phyloP scores from a whole-genome alignment of 106 monocot species.

The Acorus calamus region DNA sequence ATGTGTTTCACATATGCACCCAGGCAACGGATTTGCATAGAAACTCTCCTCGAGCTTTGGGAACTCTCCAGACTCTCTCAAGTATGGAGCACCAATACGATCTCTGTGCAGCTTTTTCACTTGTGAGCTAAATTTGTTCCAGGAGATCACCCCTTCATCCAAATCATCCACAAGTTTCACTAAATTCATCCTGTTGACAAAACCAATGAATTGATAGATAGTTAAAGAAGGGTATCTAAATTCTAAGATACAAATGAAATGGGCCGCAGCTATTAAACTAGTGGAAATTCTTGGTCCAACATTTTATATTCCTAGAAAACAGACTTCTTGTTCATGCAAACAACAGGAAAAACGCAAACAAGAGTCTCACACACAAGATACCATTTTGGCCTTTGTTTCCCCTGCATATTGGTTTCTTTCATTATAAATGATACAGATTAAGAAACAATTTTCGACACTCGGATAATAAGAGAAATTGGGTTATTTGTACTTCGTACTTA shows the following conservation, averaged over 20 bases:
- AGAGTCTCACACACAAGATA: too few species aligned
- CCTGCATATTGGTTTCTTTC: too few species aligned
- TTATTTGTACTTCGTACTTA: conserved; percentile 6
- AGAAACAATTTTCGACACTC: too few species aligned
- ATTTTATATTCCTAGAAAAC: too few species aligned
- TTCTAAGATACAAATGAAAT: too few species aligned
- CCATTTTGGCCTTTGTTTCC: too few species aligned
- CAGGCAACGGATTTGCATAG: conserved; percentile 81
- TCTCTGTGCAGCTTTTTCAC: conserved; percentile 63
- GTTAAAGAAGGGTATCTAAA: background rate
- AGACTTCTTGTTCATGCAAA: too few species aligned
- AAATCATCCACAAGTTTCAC: conserved; percentile 60
- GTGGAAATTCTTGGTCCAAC: too few species aligned
- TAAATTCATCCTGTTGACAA: conserved; percentile 49
- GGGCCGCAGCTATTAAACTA: too few species aligned
- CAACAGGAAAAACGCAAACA: too few species aligned
- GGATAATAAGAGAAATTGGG: background rate
- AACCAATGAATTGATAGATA: background rate
- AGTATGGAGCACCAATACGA: conserved; percentile 63
- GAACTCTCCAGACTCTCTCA: conserved; percentile 67
- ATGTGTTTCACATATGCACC: conserved; percentile 68
- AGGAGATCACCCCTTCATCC: conserved; percentile 60
- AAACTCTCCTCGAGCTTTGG: conserved; percentile 93
- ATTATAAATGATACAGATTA: too few species aligned
- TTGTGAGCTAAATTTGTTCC: conserved; percentile 79